Percentiles rank a stretch among this genome's conserved stretches.
These are phyloP conservation scores for Tylopilus sp. DNA, from an alignment of 768 basidiomycete species.

Conservation along the genomic window DNA sequence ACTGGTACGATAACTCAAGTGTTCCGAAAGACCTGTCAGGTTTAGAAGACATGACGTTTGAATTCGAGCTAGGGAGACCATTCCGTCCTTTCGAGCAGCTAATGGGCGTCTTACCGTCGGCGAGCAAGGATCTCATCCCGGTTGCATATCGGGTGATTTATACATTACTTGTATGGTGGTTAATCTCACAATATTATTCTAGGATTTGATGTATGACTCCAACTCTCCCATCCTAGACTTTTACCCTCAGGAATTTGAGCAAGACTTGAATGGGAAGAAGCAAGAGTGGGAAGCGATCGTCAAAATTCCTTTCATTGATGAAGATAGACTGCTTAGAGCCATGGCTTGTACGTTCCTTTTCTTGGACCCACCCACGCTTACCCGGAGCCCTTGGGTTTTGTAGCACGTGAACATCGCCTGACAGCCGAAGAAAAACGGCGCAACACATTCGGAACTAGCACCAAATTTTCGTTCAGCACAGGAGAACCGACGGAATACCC, in stretches of 20 bases:
- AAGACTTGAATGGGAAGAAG: conserved; percentile 96
- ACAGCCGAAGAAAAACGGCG: conserved; percentile 70
- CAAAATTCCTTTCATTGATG: conserved; percentile 97
- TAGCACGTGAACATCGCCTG: conserved; percentile 79
- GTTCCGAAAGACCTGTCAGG: conserved; percentile 47
- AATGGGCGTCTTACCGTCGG: conserved; percentile 95
- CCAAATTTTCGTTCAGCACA: conserved; percentile 70
- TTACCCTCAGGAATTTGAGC: conserved; percentile 89
- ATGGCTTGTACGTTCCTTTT: conserved; percentile 58
- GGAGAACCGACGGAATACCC: conserved; percentile 69
- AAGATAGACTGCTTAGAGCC: conserved; percentile 68
- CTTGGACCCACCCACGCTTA: not conserved
- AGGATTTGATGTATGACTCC: conserved; percentile 88
- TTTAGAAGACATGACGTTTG: conserved; percentile 77
- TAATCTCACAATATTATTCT: not conserved
- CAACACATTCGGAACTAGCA: conserved; percentile 78
- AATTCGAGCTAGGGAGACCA: conserved; percentile 82
- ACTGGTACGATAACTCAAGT: not conserved
- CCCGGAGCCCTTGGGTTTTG: not conserved
- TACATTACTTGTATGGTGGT: not conserved
- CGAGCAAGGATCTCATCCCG: conserved; percentile 87
- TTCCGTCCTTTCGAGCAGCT: conserved; percentile 94
- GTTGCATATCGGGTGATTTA: conserved; percentile 69
- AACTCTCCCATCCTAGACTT: conserved; percentile 91
- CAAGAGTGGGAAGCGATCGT: conserved; percentile 99